Conservation (phyloP, 75 land plant species). For the Selaginella moellendorffii region DNA sequence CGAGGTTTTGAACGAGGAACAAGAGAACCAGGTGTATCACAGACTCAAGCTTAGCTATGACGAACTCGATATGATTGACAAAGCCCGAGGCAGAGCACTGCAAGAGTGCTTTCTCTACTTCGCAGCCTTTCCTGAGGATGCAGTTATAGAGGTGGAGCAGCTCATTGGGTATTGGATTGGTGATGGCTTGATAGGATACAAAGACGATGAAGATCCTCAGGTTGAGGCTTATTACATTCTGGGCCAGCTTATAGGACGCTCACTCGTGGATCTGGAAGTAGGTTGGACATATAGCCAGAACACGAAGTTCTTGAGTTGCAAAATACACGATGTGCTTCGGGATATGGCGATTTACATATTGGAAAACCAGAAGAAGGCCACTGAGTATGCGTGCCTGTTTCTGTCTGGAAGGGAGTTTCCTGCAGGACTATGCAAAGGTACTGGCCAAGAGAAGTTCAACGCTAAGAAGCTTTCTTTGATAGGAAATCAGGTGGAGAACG, state of each 20-base stretch:
- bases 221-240: not conserved
- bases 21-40: slow-evolving; percentile 11
- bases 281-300: not conserved
- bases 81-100: not conserved
- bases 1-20: slow-evolving; percentile 10
- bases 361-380: not conserved
- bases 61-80: not conserved
- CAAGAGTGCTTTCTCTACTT: slow-evolving; percentile 15
- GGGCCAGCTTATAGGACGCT: slow-evolving; percentile 2
- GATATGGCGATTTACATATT: slow-evolving; percentile 8
- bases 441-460: not conserved
- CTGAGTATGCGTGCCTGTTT: not conserved
- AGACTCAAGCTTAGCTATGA: slow-evolving; percentile 18
- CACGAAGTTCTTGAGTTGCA: not conserved
- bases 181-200: not conserved
- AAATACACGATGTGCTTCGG: slow-evolving; percentile 8
- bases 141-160: slow-evolving; percentile 7
- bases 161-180: slow-evolving; percentile 13
- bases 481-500: not conserved
- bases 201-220: not conserved
- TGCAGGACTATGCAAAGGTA: not conserved
- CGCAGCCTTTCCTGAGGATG: slow-evolving; percentile 15
- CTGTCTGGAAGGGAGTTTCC: not conserved
- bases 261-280: not conserved
- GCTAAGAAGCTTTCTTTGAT: not conserved